Evolutionary conservation across 2,329 filamentous ascomycete genomes (phyloP).

Genomic region (Aspergillus latus): DNA sequence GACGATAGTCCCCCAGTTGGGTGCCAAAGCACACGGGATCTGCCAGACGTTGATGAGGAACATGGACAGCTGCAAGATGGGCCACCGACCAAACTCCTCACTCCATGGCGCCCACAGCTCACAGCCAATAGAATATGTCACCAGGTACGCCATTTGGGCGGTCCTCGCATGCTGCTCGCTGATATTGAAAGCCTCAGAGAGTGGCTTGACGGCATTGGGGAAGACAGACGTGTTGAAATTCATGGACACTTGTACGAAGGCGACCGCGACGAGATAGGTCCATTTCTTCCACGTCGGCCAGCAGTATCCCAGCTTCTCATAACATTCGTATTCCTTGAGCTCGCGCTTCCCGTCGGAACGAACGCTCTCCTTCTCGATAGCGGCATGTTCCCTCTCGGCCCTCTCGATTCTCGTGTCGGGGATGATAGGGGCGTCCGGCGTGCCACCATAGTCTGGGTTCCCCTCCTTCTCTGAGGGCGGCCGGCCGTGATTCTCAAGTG

Average conservation of each 20-base stretch:
- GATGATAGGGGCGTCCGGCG: neutral
- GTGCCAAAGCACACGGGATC: slow-evolving; percentile 68
- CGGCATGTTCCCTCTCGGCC: neutral
- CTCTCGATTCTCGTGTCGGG: neutral
- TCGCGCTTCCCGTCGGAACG: slow-evolving; percentile 34
- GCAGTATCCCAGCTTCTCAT: slow-evolving; percentile 61
- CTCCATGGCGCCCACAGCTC: slow-evolving; percentile 86
- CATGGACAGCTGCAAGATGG: slow-evolving; percentile 69
- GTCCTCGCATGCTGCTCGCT: slow-evolving; percentile 66
- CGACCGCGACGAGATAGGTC: slow-evolving; percentile 69
- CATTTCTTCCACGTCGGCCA: slow-evolving; percentile 65
- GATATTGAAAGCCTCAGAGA: slow-evolving; percentile 65
- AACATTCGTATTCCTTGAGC: slow-evolving; percentile 57
- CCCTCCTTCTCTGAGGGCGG: neutral
- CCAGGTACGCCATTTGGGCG: slow-evolving; percentile 74
- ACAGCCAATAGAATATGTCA: slow-evolving; percentile 82
- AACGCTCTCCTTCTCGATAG: neutral
- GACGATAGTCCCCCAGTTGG: slow-evolving; percentile 69
- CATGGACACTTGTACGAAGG: slow-evolving; percentile 73
- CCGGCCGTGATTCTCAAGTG: neutral
- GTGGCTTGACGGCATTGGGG: slow-evolving; percentile 64
- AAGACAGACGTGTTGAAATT: slow-evolving; percentile 76
- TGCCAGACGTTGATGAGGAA: slow-evolving; percentile 77
- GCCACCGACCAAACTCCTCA: slow-evolving; percentile 76
- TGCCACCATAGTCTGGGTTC: neutral